Percentiles rank a stretch among this genome's conserved stretches.
These are phyloP conservation scores for Fusarium udum DNA, from an alignment of 2,329 filamentous ascomycete genomes.

Conservation along the genomic window DNA sequence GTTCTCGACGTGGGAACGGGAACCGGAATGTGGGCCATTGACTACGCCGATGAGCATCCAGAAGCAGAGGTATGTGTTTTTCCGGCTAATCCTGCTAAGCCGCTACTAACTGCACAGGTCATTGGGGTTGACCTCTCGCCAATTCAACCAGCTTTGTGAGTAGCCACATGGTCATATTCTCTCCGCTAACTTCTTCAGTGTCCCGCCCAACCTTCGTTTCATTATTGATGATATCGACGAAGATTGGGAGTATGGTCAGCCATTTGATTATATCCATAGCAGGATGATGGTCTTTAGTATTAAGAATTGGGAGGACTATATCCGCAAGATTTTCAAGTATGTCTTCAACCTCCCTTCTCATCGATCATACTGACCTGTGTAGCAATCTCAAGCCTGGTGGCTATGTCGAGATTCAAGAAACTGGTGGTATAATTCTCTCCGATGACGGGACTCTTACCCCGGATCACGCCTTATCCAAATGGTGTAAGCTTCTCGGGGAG, in stretches of 20 bases:
- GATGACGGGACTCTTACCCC: not conserved
- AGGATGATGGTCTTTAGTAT: conserved; percentile 1
- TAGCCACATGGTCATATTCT: accelerated
- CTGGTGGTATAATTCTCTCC: not conserved
- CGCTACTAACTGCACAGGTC: not conserved
- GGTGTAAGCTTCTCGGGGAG: not conserved
- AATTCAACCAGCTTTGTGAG: conserved; percentile 2
- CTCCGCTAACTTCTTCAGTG: not conserved
- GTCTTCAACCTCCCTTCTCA: accelerated
- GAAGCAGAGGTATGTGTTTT: not conserved
- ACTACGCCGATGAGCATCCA: conserved; percentile 2
- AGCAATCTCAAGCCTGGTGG: not conserved
- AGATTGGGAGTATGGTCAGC: not conserved
- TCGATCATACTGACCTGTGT: accelerated
- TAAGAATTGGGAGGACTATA: not conserved
- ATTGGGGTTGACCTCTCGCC: not conserved
- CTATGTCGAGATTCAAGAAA: conserved; percentile 9
- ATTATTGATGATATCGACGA: not conserved
- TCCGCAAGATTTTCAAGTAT: conserved; percentile 9
- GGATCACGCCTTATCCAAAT: not conserved
- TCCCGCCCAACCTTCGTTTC: not conserved
- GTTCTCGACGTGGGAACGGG: not conserved
- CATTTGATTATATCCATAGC: conserved; percentile 1
- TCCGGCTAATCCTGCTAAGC: accelerated
- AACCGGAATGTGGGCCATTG: not conserved